Evolutionary conservation across 73 alveolate genomes (phyloP).

Genomic region (Paramecium octaurelia): DNA sequence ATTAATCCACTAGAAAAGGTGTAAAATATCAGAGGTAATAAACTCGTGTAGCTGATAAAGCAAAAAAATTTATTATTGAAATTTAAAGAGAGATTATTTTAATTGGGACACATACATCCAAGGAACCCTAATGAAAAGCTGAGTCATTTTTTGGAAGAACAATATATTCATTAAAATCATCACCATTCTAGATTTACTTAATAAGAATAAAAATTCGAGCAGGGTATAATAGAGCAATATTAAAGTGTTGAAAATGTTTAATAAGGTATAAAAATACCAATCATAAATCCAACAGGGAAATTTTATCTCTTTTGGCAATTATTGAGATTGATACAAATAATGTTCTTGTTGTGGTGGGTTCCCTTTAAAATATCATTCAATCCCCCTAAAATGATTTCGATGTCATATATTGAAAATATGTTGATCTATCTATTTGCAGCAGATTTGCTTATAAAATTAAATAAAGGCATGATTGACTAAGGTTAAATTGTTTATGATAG

Average conservation of each 20-base stretch:
- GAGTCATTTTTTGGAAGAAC: neutral
- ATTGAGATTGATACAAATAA: neutral
- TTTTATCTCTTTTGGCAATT: neutral
- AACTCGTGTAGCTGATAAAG: neutral
- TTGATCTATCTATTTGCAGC: neutral
- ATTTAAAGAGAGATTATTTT: neutral
- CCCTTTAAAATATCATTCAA: neutral
- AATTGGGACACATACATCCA: neutral
- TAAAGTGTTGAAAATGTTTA: neutral
- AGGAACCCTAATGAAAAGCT: neutral
- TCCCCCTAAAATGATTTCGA: neutral
- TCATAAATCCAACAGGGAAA: neutral
- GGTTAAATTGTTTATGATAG: neutral
- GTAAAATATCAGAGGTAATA: neutral
- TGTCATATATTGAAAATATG: neutral
- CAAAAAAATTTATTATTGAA: neutral
- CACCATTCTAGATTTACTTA: neutral
- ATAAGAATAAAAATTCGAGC: neutral
- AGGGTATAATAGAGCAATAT: neutral
- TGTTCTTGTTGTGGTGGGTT: neutral
- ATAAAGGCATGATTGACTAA: neutral
- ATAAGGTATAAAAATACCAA: neutral
- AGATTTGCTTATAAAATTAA: neutral
- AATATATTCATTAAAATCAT: neutral
- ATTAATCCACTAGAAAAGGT: neutral